These are phyloP conservation scores for Takashimella koratensis DNA, from an alignment of 1,284 basidiomycete species.

Conservation along the genomic window DNA sequence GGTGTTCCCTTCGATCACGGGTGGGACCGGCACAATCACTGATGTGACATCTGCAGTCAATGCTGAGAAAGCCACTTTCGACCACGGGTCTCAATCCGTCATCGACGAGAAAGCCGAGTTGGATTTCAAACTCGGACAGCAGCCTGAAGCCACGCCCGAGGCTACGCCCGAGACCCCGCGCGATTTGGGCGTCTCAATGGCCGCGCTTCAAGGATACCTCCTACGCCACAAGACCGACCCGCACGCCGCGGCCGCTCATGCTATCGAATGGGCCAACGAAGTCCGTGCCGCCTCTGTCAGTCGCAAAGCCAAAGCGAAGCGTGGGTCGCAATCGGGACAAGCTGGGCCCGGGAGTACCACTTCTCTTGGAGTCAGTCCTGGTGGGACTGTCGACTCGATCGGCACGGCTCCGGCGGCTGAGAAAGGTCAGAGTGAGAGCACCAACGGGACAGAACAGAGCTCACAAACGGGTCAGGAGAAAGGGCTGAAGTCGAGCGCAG, in stretches of 20 bases:
- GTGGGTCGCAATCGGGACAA: too few relatives aligned
- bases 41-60: background rate
- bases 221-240: slow-evolving; percentile 34
- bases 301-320: too few relatives aligned
- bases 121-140: slow-evolving; percentile 54
- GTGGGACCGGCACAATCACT: too few relatives aligned
- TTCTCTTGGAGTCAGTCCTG: too few relatives aligned
- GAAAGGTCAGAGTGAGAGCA: too few relatives aligned
- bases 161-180: slow-evolving; percentile 50
- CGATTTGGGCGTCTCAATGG: slow-evolving; percentile 69
- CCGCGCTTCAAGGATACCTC: slow-evolving; percentile 72
- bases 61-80: background rate
- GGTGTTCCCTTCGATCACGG: slow-evolving; percentile 7
- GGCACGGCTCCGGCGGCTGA: too few relatives aligned
- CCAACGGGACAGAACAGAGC: too few relatives aligned
- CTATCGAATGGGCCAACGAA: slow-evolving; percentile 17
- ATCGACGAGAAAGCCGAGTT: slow-evolving; percentile 44
- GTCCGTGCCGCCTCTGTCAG: background rate
- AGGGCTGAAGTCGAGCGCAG: background rate
- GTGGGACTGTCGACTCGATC: too few relatives aligned
- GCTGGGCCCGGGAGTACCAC: too few relatives aligned
- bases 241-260: slow-evolving; percentile 19
- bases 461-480: background rate
- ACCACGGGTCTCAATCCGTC: background rate
- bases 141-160: slow-evolving; percentile 71